Evolutionary conservation across 2,329 filamentous ascomycete genomes (phyloP), one percentile per base, ranked within the genome.

Genomic region (Monosporascus cannonballus): DNA sequence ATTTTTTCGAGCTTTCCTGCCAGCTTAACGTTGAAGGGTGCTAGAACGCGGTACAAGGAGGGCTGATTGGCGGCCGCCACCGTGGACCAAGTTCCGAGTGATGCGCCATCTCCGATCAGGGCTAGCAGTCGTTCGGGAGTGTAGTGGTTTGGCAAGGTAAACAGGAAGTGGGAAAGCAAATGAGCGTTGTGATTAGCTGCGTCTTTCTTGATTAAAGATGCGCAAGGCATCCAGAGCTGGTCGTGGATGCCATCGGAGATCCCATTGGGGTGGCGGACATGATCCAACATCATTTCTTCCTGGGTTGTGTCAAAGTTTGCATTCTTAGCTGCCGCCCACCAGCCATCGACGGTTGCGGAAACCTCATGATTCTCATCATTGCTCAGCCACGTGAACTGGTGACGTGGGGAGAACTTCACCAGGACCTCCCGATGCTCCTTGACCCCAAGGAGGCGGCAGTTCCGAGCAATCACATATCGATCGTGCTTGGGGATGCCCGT

Each of bases 361-460:
- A 46, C 42, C 9, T 44, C 4, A 9, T 53, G 20, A 14, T 15
- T 11, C 30, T 34, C 24, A 15, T 15, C 48, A 9, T 41, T 3
- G 5, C 4, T 15, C 6, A 44, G 25, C 14, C 52, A 53, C n/a
- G 60, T 49, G 22, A 64, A 56, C 6, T 61, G 51, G 4, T 59
- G 49, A 2, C 36, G 17, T 4, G 54, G 54, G 0, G 37, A 11
- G 22, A 64, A 64, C 47, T 42, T 56, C 38, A 65, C 15, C 14
- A 63, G n/a, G 4, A 61, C 52, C 47, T 70, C 68, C 9, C 68
- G 61, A 50, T 68, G 62, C 49, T 72, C 70, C 24, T 68, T 61
- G 3, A 46, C 17, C 24, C 69, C 66, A 2, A 70, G 44, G n/a
- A 60, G 56, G 15, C 63, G 59, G 14, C 59, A 56, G 3, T 64